Base-by-base conservation (phyloP, 176 grass and related monocot species). In the Ampelocalamus luodianensis region DNA sequence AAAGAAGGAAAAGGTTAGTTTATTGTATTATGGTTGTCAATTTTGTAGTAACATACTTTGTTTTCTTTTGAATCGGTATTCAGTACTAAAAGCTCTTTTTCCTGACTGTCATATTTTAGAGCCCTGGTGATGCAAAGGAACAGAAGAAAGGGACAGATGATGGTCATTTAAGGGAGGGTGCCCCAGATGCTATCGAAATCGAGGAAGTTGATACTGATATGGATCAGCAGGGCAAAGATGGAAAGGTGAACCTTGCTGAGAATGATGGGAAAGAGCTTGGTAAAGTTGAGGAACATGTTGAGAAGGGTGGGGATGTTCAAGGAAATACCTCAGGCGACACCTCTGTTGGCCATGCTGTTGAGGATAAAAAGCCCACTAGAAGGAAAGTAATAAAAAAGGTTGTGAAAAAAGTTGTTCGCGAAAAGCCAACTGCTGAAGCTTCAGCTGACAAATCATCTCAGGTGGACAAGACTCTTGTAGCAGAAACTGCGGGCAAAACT, bases 331-430 rank as follows among this genome's bases (percentile, higher is more conserved):
- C 72, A 20, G 79, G 79, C 27, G 56, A 68, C 9, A 5, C 39
- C 23, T 49, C 82, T 23, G 9, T 80, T 69, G 86, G 86, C 24
- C 49, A 44, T 65, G 70, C 51, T 3, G 37, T 58, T 29, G 45
- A 85, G 23, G 60, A 54, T 74, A 81, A 91, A 83, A 94, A 91
- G 76, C 56, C 79, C 10, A 84, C 64, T 0, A 91, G 86, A 74
- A 91, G 84, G 83, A 94, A 94, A 86, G 83, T 91, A 38, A 68
- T 94, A 36, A 91, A 85, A 74, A 90, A 88, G 82, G 83, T 94
- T n/a, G 76, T 94, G 69, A 91, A 88, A 86, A 91, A 89, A 70
- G 56, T 82, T 58, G 66, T 73, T 70, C 49, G 40, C 46, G 87
- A 90, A 58, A 87, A 90, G 51, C 78, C 59, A 80, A 82, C n/a